phyloP scores from a whole-genome alignment of 257 asterid genomes.

The Capsicum pubescens region DNA sequence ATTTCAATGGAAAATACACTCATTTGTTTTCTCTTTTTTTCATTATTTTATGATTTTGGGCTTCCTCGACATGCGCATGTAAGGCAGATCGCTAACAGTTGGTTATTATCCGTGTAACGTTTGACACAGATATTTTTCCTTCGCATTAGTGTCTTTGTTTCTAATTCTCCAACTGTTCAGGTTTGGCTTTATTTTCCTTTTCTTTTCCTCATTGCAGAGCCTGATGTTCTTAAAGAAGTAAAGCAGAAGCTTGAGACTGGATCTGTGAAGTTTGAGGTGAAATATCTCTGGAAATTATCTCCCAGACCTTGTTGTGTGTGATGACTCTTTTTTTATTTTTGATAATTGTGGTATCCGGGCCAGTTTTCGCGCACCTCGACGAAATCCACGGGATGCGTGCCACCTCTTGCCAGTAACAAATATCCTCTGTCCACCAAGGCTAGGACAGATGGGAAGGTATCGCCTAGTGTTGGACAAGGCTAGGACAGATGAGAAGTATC shows the following conservation, averaged over 20 bases:
- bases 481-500: too few relatives aligned
- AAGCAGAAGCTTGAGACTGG: conserved; percentile 93
- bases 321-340: neutral
- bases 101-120: neutral
- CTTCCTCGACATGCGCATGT: neutral
- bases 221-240: conserved; percentile 92
- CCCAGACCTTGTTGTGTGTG: conserved; percentile 24
- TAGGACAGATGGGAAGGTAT: too few relatives aligned
- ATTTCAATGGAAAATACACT: neutral
- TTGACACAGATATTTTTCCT: neutral
- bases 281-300: conserved; percentile 22
- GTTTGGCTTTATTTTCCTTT: neutral
- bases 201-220: conserved; percentile 62
- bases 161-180: neutral
- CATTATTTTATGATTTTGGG: neutral
- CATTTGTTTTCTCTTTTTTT: neutral
- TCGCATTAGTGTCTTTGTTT: neutral
- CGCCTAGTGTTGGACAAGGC: too few relatives aligned
- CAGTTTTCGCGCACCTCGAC: too few relatives aligned
- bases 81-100: neutral
- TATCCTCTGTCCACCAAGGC: too few relatives aligned
- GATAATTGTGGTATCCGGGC: too few relatives aligned
- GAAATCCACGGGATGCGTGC: too few relatives aligned
- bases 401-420: too few relatives aligned
- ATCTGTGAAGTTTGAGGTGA: conserved; percentile 90